Conservation (phyloP, 495 filamentous ascomycete species). For the Neurospora sp. region DNA sequence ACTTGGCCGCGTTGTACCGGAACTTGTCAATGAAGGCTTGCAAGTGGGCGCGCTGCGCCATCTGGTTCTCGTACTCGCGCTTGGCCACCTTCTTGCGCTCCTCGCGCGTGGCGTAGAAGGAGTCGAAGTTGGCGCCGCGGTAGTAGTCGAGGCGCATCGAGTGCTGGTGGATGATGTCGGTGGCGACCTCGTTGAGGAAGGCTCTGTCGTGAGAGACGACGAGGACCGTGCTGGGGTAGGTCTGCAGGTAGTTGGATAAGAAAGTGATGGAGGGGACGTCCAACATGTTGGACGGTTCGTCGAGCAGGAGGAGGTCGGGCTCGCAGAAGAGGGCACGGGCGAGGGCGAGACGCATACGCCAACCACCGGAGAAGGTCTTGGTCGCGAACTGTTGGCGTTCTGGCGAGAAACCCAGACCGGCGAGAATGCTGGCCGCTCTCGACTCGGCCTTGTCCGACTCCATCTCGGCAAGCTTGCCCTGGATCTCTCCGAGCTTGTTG, state of each 20-base stretch:
- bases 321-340: conserved; percentile 97
- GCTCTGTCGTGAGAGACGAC: conserved; percentile 98
- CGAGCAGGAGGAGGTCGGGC: conserved; percentile 89
- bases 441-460: conserved; percentile 98
- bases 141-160: conserved; percentile 97
- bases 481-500: conserved; percentile 78
- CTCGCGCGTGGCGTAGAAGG: conserved; percentile 96
- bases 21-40: conserved; percentile 98
- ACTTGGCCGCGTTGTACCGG: conserved; percentile 98
- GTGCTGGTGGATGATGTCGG: conserved; percentile 98
- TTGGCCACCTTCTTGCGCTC: conserved; percentile 94
- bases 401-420: conserved; percentile 90
- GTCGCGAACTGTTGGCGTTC: conserved; percentile 90
- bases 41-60: conserved; percentile 83
- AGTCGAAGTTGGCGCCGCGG: conserved; percentile 94
- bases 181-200: conserved; percentile 98
- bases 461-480: conserved; percentile 92
- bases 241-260: conserved; percentile 89
- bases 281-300: conserved; percentile 99
- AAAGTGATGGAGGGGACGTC: conserved; percentile 99
- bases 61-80: conserved; percentile 98
- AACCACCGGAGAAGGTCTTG: conserved; percentile 98
- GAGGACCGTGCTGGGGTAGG: conserved; percentile 87
- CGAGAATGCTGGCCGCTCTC: conserved; percentile 87
- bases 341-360: conserved; percentile 95